Percentiles rank a stretch among this genome's conserved stretches.
Conservation (phyloP, 345 rosid genomes). For the Noccaea bulbosa region DNA sequence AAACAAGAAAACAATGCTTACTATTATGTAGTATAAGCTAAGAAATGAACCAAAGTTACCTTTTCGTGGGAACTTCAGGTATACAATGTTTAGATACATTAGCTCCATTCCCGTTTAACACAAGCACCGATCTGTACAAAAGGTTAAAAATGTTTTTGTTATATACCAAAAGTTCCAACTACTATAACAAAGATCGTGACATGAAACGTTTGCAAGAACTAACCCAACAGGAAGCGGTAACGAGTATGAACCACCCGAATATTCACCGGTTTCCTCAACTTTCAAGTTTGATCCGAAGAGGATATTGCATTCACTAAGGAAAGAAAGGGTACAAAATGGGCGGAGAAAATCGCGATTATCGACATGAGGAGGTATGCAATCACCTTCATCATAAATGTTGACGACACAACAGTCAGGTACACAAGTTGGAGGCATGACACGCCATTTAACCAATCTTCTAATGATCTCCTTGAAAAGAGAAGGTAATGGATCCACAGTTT, state of each 20-base stretch:
- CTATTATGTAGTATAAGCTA: neutral
- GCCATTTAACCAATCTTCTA: constrained; percentile 59
- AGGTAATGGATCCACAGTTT: constrained; percentile 63
- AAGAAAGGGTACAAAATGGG: constrained; percentile 65
- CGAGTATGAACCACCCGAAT: constrained; percentile 50
- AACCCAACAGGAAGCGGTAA: constrained; percentile 58
- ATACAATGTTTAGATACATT: constrained; percentile 62
- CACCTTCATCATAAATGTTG: constrained; percentile 66
- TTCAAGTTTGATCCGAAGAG: constrained; percentile 57
- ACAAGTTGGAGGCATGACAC: constrained; percentile 56
- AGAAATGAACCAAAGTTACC: constrained; percentile 35
- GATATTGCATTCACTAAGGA: constrained; percentile 53
- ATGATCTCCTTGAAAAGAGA: constrained; percentile 52
- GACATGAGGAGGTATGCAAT: constrained; percentile 69
- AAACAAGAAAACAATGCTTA: neutral
- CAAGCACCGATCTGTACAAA: constrained; percentile 55
- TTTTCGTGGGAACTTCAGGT: constrained; percentile 56
- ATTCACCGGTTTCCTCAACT: constrained; percentile 53
- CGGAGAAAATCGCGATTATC: constrained; percentile 62
- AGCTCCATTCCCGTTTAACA: constrained; percentile 63
- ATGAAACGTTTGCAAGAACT: neutral
- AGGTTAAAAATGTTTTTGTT: neutral
- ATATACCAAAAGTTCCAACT: neutral
- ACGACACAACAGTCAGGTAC: constrained; percentile 67
- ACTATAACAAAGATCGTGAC: neutral